phyloP scores from a whole-genome alignment of 2,329 filamentous ascomycete genomes.

The Cladosporium halotolerans region DNA sequence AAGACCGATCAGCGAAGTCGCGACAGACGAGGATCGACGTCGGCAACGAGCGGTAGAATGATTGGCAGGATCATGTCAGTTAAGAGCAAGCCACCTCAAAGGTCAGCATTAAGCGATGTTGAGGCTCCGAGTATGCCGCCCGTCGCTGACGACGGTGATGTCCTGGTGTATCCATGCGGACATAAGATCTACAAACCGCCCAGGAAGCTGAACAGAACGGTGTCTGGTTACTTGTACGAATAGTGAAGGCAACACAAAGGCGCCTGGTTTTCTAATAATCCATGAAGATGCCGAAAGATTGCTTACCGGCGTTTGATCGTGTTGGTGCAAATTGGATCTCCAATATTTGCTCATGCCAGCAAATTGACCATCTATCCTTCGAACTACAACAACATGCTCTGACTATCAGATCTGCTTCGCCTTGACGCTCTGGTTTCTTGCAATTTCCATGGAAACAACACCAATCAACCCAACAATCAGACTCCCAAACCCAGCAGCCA shows the following conservation, averaged over 20 bases:
- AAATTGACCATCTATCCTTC: too few relatives aligned
- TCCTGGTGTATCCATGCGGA: conserved; percentile 1
- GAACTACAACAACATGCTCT: too few relatives aligned
- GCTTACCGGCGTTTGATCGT: too few relatives aligned
- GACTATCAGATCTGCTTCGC: too few relatives aligned
- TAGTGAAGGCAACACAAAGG: neutral
- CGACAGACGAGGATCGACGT: neutral
- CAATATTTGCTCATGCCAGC: too few relatives aligned
- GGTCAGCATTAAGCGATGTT: neutral
- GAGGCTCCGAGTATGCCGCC: neutral
- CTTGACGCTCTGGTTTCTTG: too few relatives aligned
- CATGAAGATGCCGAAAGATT: too few relatives aligned
- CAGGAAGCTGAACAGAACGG: conserved; percentile 5
- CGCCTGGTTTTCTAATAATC: too few relatives aligned
- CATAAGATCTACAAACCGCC: conserved; percentile 8
- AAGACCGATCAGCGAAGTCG: neutral
- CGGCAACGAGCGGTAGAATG: neutral
- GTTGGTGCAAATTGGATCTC: too few relatives aligned
- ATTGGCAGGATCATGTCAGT: neutral
- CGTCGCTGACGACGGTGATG: neutral
- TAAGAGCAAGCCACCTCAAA: neutral
- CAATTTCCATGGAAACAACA: too few relatives aligned
- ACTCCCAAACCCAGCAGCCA: too few relatives aligned
- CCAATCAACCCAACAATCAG: too few relatives aligned
- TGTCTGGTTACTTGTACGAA: conserved; percentile 6